Evolutionary conservation across 2,329 filamentous ascomycete species (phyloP).

Genomic region (Botrytis paeoniae): DNA sequence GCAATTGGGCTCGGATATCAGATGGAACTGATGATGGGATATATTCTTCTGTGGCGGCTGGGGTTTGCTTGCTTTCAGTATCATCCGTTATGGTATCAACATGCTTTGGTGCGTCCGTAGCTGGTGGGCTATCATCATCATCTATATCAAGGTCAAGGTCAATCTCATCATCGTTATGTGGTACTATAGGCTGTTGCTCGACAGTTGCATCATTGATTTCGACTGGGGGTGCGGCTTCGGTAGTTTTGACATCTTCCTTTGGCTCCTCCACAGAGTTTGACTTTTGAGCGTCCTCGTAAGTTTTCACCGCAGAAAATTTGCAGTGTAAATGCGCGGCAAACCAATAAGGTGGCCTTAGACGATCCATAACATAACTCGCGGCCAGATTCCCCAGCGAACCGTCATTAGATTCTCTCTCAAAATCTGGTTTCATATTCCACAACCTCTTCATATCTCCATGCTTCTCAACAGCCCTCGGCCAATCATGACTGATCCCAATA

Average conservation of each 20-base stretch:
- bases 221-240: background rate
- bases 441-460: constrained; percentile 67
- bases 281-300: constrained; percentile 41
- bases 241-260: constrained; percentile 14
- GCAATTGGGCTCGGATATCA: constrained; percentile 69
- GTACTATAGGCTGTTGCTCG: background rate
- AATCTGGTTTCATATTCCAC: constrained; percentile 70
- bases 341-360: constrained; percentile 81
- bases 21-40: constrained; percentile 48
- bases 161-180: constrained; percentile 65
- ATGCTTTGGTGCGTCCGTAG: constrained; percentile 15
- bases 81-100: constrained; percentile 62
- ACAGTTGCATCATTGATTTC: background rate
- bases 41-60: constrained; percentile 27
- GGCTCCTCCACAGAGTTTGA: constrained; percentile 21
- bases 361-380: constrained; percentile 75
- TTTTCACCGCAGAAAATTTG: constrained; percentile 72
- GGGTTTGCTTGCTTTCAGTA: constrained; percentile 24
- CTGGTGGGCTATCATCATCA: constrained; percentile 44
- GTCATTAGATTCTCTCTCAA: constrained; percentile 70
- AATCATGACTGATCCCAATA: constrained; percentile 90
- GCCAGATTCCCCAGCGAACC: constrained; percentile 78
- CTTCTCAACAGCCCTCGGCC: constrained; percentile 81
- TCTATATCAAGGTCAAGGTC: constrained; percentile 68
- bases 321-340: constrained; percentile 92